Percentiles rank a stretch among this genome's conserved stretches.
Evolutionary conservation across 768 basidiomycete species (phyloP).

Genomic region (Candolleomyces efflorescens): DNA sequence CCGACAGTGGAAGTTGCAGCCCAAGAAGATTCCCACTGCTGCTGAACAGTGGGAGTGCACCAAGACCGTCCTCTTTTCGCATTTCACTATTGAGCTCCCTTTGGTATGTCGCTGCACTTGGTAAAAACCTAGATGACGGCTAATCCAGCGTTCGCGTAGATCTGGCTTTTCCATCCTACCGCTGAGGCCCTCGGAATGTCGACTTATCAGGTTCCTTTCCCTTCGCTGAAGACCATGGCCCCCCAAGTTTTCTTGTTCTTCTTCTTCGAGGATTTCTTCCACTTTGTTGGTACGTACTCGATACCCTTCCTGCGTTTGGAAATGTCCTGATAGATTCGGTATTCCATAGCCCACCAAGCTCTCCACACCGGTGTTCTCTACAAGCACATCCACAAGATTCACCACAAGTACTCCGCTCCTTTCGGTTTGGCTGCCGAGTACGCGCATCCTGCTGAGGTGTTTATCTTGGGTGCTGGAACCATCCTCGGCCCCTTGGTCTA

Average conservation of each 20-base stretch:
- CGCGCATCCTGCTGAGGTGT: slow-evolving; percentile 94
- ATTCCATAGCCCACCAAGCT: slow-evolving; percentile 69
- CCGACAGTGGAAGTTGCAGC: slow-evolving; percentile 89
- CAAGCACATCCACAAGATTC: slow-evolving; percentile 94
- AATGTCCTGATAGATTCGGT: neutral
- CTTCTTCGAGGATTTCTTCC: slow-evolving; percentile 94
- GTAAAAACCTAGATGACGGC: neutral
- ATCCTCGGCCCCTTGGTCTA: slow-evolving; percentile 85
- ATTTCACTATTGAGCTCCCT: slow-evolving; percentile 94
- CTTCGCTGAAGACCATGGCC: slow-evolving; percentile 59
- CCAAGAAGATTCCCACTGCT: slow-evolving; percentile 73
- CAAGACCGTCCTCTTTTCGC: slow-evolving; percentile 88
- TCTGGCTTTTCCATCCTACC: slow-evolving; percentile 89
- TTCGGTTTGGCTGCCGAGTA: slow-evolving; percentile 98
- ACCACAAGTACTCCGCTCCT: slow-evolving; percentile 96
- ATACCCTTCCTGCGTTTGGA: neutral
- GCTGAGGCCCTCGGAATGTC: slow-evolving; percentile 85
- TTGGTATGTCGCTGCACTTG: slow-evolving; percentile 48
- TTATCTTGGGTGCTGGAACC: slow-evolving; percentile 92
- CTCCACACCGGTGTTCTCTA: slow-evolving; percentile 83
- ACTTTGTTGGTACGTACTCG: slow-evolving; percentile 67
- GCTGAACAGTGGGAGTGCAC: slow-evolving; percentile 95
- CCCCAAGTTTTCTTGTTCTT: slow-evolving; percentile 88
- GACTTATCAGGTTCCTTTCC: slow-evolving; percentile 93
- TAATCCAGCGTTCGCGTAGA: slow-evolving; percentile 38